Evolutionary conservation across 1,284 basidiomycete genomes (phyloP).

Genomic region (Leccinum insigne): DNA sequence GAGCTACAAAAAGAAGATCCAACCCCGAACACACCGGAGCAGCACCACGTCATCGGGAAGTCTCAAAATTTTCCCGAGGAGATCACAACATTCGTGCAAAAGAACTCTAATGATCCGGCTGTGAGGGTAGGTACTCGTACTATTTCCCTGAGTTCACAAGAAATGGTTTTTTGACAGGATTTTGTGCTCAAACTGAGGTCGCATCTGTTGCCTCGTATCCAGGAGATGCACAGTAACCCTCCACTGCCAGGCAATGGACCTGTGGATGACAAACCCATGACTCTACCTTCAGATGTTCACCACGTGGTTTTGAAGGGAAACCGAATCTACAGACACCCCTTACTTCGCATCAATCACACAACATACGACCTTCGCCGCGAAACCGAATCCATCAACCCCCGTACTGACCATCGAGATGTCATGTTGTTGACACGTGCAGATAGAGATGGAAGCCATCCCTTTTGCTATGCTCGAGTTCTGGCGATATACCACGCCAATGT

Average conservation of each 20-base stretch:
- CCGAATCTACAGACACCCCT: neutral
- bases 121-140: neutral
- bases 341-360: neutral
- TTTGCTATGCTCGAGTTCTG: neutral
- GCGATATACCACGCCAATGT: neutral
- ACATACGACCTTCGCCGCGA: neutral
- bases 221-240: neutral
- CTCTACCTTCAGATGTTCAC: neutral
- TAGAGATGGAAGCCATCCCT: neutral
- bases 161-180: neutral
- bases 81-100: slow-evolving; percentile 15
- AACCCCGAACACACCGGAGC: neutral
- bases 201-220: neutral
- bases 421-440: neutral
- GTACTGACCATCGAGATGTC: neutral
- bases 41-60: slow-evolving; percentile 19
- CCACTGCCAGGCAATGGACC: neutral
- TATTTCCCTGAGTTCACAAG: neutral
- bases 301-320: neutral
- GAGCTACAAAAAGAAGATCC: neutral
- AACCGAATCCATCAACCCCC: neutral
- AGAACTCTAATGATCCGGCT: neutral
- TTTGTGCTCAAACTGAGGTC: neutral
- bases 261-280: neutral
- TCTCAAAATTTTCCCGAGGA: slow-evolving; percentile 14